A percentile compares a stretch with the other conserved stretches of the same genome.
Evolutionary conservation across 805 yeast species (phyloP).

Genomic region (Metschnikowia henanensis): DNA sequence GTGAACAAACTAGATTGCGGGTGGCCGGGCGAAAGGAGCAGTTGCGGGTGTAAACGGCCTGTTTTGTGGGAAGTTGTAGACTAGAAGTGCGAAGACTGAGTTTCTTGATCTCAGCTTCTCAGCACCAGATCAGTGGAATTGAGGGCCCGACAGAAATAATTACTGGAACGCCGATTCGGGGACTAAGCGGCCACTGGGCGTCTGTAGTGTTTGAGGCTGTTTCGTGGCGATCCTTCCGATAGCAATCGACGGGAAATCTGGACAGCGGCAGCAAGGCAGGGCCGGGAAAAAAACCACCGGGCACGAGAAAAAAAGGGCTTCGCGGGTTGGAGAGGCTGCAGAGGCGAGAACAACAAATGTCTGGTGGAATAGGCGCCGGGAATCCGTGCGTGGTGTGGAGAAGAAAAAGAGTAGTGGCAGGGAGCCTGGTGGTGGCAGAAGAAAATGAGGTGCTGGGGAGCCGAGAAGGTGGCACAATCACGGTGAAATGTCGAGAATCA

Average conservation of each 20-base stretch:
- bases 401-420: neutral
- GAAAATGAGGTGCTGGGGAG: constrained; percentile 3
- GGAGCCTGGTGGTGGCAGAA: neutral
- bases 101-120: neutral
- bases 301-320: neutral
- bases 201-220: neutral
- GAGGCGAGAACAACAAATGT: neutral
- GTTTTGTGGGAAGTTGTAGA: no score
- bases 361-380: neutral
- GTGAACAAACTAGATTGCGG: no score
- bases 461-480: constrained; percentile 6
- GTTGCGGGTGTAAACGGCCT: no score
- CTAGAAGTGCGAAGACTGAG: no score
- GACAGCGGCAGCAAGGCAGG: constrained; percentile 4
- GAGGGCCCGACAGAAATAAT: no score
- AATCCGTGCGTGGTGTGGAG: neutral
- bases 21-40: no score
- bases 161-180: no score
- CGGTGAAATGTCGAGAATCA: constrained; percentile 12
- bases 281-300: neutral
- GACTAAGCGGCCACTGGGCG: no score
- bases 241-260: neutral
- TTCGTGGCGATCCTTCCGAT: neutral
- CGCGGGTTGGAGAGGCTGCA: neutral
- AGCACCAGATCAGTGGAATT: neutral